Evolutionary conservation across 2,329 filamentous ascomycete species (phyloP), one percentile per base, ranked within the genome.

Genomic region (Apiospora arundinis): DNA sequence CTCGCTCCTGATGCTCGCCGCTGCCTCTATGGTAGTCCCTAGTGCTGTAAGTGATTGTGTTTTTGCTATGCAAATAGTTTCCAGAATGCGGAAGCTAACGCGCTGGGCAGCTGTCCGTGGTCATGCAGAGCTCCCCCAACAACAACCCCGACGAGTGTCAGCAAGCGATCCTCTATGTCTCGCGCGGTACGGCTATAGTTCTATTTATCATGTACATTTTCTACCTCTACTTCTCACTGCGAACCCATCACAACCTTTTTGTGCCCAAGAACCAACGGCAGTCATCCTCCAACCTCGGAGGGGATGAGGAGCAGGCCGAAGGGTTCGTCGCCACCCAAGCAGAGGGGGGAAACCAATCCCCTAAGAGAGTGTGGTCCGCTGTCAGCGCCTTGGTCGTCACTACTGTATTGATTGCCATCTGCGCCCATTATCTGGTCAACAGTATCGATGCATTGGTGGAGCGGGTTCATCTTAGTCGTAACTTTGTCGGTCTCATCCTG

Each of bases 191-290:
- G 7, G 87, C 93, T 46, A 88, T 95, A 73, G 93, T 95, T 71
- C 86, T 95, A 9, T 86, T 95, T 16, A 73, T 91, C 37, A 88
- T 95, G 70, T 95, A 95, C 80, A 86, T 92, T 70, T 84, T 95
- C 74, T 95, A 95, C 80, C 89, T 95, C 18, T 86, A 88, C 79
- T 95, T 95, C 85, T 93, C 95, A 81, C 89, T 95, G 52, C 88
- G 87, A 72, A 94, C 93, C 2, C 93, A 95, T 81, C 87, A 91
- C 78, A 85, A 90, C 72, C 85, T 95, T 3, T 95, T 95, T 77
- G 91, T 92, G 75, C 82, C 84, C 74, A 87, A 89, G 76, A 76
- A 80, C 6, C 79, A 79, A 25, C 70, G 73, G 60, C 73, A 46
- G 23, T 1, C 65, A 2, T 28, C 37, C 28, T 18, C 2, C 2